Evolutionary conservation across 2,329 filamentous ascomycete genomes (phyloP), one percentile per base, ranked within the genome.

Genomic region (Diaporthe australafricana): DNA sequence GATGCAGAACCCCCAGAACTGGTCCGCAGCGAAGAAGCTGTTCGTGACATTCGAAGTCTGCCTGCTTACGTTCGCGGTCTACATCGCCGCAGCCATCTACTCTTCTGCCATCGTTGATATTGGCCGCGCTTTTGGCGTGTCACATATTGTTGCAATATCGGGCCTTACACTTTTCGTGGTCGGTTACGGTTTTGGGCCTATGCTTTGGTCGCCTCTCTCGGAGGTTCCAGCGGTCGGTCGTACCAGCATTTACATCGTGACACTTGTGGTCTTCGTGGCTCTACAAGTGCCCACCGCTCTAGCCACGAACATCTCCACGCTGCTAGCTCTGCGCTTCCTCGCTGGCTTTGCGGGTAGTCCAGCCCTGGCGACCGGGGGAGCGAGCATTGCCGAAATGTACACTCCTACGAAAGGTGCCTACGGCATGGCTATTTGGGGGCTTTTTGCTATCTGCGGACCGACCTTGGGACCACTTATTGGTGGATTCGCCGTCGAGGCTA

Each of bases 181-280:
- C 0, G 90, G 89, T 1, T 90, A 90, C 73, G 90, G 91, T 16
- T 80, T 90, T 20, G 91, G 91, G 0, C 91, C 91, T 0, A 80
- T 93, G 32, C 73, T 94, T 30, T 93, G 89, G 81, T 90, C 89
- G 0, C 92, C 92, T 0, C 80, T 94, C 52, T 88, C 85, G 62
- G 92, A 94, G 80, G 88, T 94, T 27, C 90, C 92, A 0, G 78
- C 85, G 56, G 87, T 94, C 65, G 92, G 92, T 2, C 86, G 92
- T 8, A 93, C 91, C 75, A 88, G 89, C 1, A 88, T 92, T 5
- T 94, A 94, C 80, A 87, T 92, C 47, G 78, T 88, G 74, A 91
- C 91, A 11, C 91, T 93, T 81, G 87, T 87, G 66, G 83, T 93
- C 30, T 94, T 93, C 77, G 88, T 92, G 68, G 86, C 93, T 71